A percentile compares a stretch with the other conserved stretches of the same genome.
Evolutionary conservation across 768 basidiomycete genomes (phyloP).

Genomic region (Boletus vinaceobasis): DNA sequence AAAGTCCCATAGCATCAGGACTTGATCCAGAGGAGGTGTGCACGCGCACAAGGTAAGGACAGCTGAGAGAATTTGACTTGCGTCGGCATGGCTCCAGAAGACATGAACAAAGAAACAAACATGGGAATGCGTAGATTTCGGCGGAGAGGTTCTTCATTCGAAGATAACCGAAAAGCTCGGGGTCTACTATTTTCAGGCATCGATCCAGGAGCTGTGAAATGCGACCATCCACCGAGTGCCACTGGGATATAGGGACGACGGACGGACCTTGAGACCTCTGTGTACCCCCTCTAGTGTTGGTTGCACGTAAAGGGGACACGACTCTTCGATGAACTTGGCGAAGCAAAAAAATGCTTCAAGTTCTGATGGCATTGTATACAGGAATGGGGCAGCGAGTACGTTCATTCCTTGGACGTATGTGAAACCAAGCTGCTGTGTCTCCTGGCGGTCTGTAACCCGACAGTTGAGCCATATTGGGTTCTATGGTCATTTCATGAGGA

Average conservation of each 20-base stretch:
- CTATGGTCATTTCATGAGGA: neutral
- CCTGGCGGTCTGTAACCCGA: conserved; percentile 59
- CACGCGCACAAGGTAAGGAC: conserved; percentile 94
- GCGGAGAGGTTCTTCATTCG: conserved; percentile 90
- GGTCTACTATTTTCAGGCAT: conserved; percentile 89
- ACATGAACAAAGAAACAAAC: conserved; percentile 41
- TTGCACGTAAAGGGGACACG: conserved; percentile 94
- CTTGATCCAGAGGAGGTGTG: conserved; percentile 94
- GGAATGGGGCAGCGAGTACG: conserved; percentile 94
- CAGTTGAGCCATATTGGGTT: neutral
- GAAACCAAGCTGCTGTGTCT: conserved; percentile 77
- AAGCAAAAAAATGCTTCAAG: conserved; percentile 99
- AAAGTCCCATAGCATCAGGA: conserved; percentile 96
- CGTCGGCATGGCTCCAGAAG: neutral
- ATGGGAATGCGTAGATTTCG: conserved; percentile 97
- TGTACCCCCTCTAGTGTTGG: conserved; percentile 96
- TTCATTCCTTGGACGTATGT: conserved; percentile 99
- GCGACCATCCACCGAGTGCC: neutral
- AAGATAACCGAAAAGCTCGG: conserved; percentile 76
- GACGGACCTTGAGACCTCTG: conserved; percentile 78
- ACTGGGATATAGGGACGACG: neutral
- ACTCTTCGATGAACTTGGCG: conserved; percentile 90
- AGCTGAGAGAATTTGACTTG: conserved; percentile 43
- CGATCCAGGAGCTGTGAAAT: conserved; percentile 76
- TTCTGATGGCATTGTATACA: conserved; percentile 96